Base-by-base conservation (phyloP, 78 protist species). In the Emiliania huxleyi region DNA sequence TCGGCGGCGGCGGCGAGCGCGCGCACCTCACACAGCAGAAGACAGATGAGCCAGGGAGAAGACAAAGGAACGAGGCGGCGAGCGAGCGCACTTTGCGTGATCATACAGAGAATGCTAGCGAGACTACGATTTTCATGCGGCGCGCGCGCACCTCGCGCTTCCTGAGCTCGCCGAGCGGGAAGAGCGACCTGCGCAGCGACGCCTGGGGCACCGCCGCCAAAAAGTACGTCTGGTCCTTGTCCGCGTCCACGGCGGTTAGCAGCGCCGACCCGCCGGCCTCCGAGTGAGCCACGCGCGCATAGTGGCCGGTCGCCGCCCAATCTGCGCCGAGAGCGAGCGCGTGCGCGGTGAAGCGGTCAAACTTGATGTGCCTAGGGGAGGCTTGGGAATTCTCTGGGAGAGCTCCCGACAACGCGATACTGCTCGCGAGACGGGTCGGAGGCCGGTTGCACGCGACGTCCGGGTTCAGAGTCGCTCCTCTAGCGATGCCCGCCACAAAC, bases 391-490 rank as follows among this genome's bases (percentile, higher is more conserved):
- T n/a, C n/a, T n/a, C n/a, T n/a, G n/a, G n/a, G n/a, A n/a, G n/a
- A n/a, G n/a, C n/a, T n/a, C n/a, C n/a, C n/a, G n/a, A n/a, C n/a
- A n/a, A n/a, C n/a, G n/a, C n/a, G n/a, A n/a, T n/a, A n/a, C n/a
- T n/a, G n/a, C n/a, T n/a, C n/a, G n/a, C n/a, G n/a, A n/a, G n/a
- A n/a, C n/a, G n/a, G n/a, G n/a, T n/a, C n/a, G n/a, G n/a, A n/a
- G n/a, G 93, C 77, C 95, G 45, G 92, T 97, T 97, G 94, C 98
- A 97, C 48, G 83, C 49, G 37, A 96, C 95, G 90, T 97, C 97
- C 0, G 98, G 98, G 52, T 97, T 97, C 2, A 97, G 98, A 52
- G 97, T 97, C 46, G n/a, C 42, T 1, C 98, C 97, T 18, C 43
- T 56, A n/a, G 44, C n/a, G 87, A 93, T 93, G 37, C 85, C 95